phyloP scores from a whole-genome alignment of 208 protist genomes.

The Herpetomonas tarakana region DNA sequence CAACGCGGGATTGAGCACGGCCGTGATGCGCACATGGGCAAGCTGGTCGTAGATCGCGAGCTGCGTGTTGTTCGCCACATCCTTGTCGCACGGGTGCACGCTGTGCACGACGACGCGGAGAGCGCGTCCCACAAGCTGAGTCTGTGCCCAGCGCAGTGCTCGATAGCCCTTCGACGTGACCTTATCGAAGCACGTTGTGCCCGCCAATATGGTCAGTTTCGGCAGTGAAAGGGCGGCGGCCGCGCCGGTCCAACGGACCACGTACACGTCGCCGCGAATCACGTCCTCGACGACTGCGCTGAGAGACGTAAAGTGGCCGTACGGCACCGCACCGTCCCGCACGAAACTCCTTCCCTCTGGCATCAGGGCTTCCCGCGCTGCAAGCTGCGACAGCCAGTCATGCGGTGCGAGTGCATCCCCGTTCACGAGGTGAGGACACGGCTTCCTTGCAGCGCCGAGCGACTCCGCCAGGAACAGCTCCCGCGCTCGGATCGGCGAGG shows the following conservation, averaged over 20 bases:
- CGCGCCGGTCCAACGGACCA: conserved; percentile 30
- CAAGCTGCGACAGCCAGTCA: background rate
- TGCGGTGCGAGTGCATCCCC: background rate
- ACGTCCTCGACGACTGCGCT: conserved; percentile 44
- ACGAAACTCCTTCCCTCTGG: no score
- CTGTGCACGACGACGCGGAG: conserved; percentile 46
- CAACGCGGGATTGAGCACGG: no score
- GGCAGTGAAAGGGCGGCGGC: conserved; percentile 5
- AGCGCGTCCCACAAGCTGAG: conserved; percentile 24
- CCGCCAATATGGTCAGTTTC: conserved; percentile 36
- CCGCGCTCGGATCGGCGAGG: background rate
- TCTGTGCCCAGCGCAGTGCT: conserved; percentile 46
- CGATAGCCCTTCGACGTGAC: conserved; percentile 27
- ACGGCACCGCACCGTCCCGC: no score
- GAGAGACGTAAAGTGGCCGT: background rate
- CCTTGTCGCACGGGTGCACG: conserved; percentile 33
- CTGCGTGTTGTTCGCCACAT: conserved; percentile 55
- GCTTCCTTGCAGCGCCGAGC: background rate
- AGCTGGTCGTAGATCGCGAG: conserved; percentile 41
- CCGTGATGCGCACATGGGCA: conserved; percentile 20
- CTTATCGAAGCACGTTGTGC: conserved; percentile 29
- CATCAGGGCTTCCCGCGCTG: background rate
- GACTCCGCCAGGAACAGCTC: background rate
- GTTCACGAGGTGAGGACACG: background rate
- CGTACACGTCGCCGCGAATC: conserved; percentile 48